Evolutionary conservation across 2,329 filamentous ascomycete species (phyloP).

Genomic region (Lecanoromycetidae sp.): DNA sequence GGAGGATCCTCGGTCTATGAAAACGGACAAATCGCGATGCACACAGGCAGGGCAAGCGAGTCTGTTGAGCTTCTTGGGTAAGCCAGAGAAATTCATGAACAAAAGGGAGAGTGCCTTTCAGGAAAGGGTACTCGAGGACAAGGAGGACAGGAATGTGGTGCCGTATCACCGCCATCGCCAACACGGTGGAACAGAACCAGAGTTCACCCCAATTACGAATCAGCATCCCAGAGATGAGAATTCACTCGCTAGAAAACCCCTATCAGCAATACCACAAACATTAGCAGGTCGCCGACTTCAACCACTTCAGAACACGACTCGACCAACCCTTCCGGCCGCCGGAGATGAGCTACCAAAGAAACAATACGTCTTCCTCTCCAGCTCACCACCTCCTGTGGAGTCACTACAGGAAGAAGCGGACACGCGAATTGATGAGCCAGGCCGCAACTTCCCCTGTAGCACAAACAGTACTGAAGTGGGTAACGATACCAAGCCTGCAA

Average conservation of each 20-base stretch:
- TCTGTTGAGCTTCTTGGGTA: conserved; percentile 42
- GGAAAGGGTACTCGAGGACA: not conserved
- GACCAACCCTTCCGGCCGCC: conserved; percentile 19
- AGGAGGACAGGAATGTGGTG: not conserved
- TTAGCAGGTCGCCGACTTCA: conserved; percentile 9
- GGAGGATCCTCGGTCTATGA: too few relatives aligned
- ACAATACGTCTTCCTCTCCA: conserved; percentile 47
- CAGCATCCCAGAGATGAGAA: not conserved
- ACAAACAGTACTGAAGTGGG: too few relatives aligned
- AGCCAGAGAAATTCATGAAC: conserved; percentile 12
- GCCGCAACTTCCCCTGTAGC: not conserved
- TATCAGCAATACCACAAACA: conserved; percentile 8
- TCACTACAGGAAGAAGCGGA: not conserved
- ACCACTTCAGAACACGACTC: not conserved
- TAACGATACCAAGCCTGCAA: conserved; percentile 21
- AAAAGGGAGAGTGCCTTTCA: not conserved
- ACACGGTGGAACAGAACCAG: not conserved
- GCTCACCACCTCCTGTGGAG: conserved; percentile 35
- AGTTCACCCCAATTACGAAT: not conserved
- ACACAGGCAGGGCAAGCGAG: conserved; percentile 33
- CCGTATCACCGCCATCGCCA: not conserved
- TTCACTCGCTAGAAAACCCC: conserved; percentile 10
- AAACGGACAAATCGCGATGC: not conserved
- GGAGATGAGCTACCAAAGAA: conserved; percentile 27
- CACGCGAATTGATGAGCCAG: not conserved